Percentiles rank a stretch among this genome's conserved stretches.
phyloP scores from a whole-genome alignment of 2,329 filamentous ascomycete species.

The Colletotrichum godetiae region DNA sequence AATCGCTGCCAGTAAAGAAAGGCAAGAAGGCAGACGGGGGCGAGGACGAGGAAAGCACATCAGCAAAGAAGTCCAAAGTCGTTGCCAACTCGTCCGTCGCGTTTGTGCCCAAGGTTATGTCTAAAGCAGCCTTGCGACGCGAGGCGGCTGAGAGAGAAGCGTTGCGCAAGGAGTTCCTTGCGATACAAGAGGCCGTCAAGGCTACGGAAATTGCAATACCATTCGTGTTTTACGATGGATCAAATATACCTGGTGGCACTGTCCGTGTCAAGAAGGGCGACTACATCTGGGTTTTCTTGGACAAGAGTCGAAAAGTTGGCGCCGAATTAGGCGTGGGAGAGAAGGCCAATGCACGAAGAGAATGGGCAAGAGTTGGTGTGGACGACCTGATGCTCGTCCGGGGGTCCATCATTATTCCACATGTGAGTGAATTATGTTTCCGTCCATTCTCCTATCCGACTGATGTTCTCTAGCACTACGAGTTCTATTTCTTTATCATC shows the following conservation, averaged over 20 bases:
- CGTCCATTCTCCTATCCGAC: constrained; percentile 19
- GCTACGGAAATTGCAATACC: constrained; percentile 90
- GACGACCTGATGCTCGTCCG: constrained; percentile 95
- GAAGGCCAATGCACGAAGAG: constrained; percentile 74
- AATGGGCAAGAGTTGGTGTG: constrained; percentile 94
- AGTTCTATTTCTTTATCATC: constrained; percentile 96
- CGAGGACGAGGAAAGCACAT: neutral
- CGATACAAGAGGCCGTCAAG: constrained; percentile 87
- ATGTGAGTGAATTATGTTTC: constrained; percentile 69
- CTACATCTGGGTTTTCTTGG: constrained; percentile 90
- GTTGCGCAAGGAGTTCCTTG: constrained; percentile 83
- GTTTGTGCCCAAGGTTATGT: constrained; percentile 74
- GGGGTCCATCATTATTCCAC: constrained; percentile 91
- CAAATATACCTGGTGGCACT: constrained; percentile 85
- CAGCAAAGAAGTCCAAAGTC: constrained; percentile 58
- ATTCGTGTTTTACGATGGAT: constrained; percentile 97
- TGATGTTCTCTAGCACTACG: constrained; percentile 79
- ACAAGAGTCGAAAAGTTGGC: constrained; percentile 90
- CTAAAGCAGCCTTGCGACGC: constrained; percentile 80
- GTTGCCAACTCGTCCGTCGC: constrained; percentile 71
- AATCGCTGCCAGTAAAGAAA: constrained; percentile 40
- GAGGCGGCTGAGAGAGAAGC: constrained; percentile 85
- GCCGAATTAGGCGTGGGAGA: constrained; percentile 82
- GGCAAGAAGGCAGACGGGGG: constrained; percentile 35
- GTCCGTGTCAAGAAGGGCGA: constrained; percentile 95